Evolutionary conservation across 139 green algal genomes (phyloP).

Genomic region (Chlamydomonas sphaeroides): DNA sequence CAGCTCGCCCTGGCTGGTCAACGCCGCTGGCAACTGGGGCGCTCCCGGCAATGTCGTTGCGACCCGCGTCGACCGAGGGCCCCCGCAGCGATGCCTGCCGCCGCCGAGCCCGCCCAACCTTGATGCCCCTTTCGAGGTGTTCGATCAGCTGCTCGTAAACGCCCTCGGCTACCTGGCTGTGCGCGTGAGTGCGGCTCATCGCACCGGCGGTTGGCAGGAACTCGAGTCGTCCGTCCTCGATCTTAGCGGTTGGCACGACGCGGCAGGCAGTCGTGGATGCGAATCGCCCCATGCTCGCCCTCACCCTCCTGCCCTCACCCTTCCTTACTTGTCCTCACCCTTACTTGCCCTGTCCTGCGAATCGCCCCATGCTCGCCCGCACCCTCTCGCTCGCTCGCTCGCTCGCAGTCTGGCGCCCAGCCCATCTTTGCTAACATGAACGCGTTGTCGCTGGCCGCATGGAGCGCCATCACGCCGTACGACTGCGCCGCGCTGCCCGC

Average conservation of each 20-base stretch:
- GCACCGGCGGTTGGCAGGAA: no score
- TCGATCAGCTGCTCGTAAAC: not conserved
- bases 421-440: not conserved
- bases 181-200: not conserved
- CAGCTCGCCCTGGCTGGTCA: no score
- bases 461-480: not conserved
- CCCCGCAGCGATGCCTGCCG: not conserved
- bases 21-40: not conserved
- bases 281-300: no score
- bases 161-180: not conserved
- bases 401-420: not conserved
- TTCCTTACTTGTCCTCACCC: no score
- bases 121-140: not conserved
- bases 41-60: not conserved
- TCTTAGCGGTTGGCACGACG: no score
- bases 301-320: no score
- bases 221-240: no score
- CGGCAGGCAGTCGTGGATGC: no score
- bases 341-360: no score
- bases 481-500: not conserved
- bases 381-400: not conserved
- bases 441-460: not conserved
- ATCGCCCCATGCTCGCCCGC: no score
- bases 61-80: not conserved
- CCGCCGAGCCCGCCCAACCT: not conserved